A percentile compares a stretch with the other conserved stretches of the same genome.
Evolutionary conservation across 371 early-diverging fungal species (phyloP).

Genomic region (Mycotypha africana): DNA sequence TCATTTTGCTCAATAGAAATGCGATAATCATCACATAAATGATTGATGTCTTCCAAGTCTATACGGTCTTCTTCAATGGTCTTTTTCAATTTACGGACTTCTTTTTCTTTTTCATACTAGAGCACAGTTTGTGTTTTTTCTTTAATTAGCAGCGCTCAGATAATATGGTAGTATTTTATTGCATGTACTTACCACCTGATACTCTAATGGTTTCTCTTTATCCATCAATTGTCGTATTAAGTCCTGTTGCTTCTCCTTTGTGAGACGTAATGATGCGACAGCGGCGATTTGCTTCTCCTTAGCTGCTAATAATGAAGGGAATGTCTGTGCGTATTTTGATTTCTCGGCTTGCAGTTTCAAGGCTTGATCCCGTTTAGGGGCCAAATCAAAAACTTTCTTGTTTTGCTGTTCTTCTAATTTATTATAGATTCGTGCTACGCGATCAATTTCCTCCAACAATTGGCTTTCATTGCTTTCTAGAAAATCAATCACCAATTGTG

Average conservation of each 20-base stretch:
- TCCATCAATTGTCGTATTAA: slow-evolving; percentile 75
- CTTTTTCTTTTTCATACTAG: slow-evolving; percentile 15
- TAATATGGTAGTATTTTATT: too few species aligned
- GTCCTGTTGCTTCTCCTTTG: slow-evolving; percentile 80
- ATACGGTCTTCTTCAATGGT: slow-evolving; percentile 17
- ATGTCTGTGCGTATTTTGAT: slow-evolving; percentile 70
- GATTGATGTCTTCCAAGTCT: slow-evolving; percentile 16
- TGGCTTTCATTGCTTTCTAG: slow-evolving; percentile 44
- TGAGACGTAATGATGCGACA: slow-evolving; percentile 62
- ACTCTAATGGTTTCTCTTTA: slow-evolving; percentile 59
- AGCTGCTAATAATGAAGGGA: slow-evolving; percentile 60
- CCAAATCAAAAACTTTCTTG: slow-evolving; percentile 66
- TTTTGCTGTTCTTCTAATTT: slow-evolving; percentile 79
- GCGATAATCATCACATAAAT: slow-evolving; percentile 17
- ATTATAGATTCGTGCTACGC: slow-evolving; percentile 67
- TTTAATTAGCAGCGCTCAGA: too few species aligned
- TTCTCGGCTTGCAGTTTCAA: slow-evolving; percentile 70
- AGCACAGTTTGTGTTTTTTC: too few species aligned
- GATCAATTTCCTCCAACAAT: slow-evolving; percentile 72
- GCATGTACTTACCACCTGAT: slow-evolving; percentile 62
- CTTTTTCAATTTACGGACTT: slow-evolving; percentile 10
- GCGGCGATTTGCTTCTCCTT: slow-evolving; percentile 60
- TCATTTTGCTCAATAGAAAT: slow-evolving; percentile 16
- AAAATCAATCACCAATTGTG: slow-evolving; percentile 9
- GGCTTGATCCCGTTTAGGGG: slow-evolving; percentile 75